These are phyloP conservation scores for Boletus edulis DNA, from an alignment of 768 basidiomycete genomes.

Conservation along the genomic window DNA sequence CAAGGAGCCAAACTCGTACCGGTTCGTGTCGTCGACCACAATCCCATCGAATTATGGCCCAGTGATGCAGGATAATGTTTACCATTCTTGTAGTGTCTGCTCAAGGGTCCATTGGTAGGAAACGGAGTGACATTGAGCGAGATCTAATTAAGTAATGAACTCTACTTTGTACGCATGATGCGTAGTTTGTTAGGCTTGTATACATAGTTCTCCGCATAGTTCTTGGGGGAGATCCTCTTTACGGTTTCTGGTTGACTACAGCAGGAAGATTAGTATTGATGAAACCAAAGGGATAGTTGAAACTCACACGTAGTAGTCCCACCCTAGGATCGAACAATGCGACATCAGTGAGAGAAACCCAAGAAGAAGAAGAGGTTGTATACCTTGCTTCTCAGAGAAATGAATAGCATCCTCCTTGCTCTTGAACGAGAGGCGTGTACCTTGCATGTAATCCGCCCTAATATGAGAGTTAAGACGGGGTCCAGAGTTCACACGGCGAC, in stretches of 20 bases:
- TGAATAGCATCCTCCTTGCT: conserved; percentile 89
- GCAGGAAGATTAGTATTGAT: background rate
- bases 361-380: conserved; percentile 9
- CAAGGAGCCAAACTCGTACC: no score
- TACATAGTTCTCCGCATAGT: conserved; percentile 88
- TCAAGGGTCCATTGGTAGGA: background rate
- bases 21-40: background rate
- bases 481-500: background rate
- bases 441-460: conserved; percentile 96
- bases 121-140: background rate
- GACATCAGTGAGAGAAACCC: background rate
- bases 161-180: conserved; percentile 90
- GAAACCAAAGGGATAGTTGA: conserved; percentile 1
- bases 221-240: conserved; percentile 78
- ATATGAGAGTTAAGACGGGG: background rate
- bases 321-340: conserved; percentile 48
- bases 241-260: conserved; percentile 55
- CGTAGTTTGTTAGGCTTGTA: conserved; percentile 80
- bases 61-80: background rate
- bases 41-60: background rate
- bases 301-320: conserved; percentile 89
- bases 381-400: conserved; percentile 97
- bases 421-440: conserved; percentile 77
- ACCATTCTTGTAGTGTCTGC: background rate
- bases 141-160: conserved; percentile 6